Conservation (phyloP, 2,329 filamentous ascomycete species). For the Phialophora macrospora region DNA sequence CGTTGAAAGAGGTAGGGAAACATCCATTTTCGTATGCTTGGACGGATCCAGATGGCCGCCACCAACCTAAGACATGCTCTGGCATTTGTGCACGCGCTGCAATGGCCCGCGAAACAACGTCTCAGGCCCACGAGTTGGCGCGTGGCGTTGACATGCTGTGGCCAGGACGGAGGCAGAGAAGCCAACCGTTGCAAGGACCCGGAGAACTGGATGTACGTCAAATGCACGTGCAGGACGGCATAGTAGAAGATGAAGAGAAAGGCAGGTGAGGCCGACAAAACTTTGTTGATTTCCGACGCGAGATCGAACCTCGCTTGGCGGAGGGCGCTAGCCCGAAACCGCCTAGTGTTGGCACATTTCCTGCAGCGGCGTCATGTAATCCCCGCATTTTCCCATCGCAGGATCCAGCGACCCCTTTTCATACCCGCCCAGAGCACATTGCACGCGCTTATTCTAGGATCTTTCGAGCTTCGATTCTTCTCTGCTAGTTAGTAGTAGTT, state of each 20-base stretch:
- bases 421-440: neutral
- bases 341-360: neutral
- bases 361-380: neutral
- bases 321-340: neutral
- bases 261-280: neutral
- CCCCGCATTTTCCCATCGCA: neutral
- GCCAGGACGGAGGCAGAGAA: neutral
- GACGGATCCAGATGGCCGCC: neutral
- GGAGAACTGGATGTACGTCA: neutral
- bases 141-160: neutral
- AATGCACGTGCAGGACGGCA: neutral
- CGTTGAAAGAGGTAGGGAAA: conserved; percentile 1
- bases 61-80: conserved; percentile 4
- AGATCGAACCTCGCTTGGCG: conserved; percentile 2
- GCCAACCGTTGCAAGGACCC: neutral
- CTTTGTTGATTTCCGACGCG: conserved; percentile 17
- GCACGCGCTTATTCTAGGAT: neutral
- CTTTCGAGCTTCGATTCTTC: neutral
- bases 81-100: neutral
- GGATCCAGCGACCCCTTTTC: neutral
- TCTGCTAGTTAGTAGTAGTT: neutral
- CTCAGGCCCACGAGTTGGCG: neutral
- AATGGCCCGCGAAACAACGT: neutral
- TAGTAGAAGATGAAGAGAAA: neutral
- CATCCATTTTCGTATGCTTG: conserved; percentile 1